Percentiles rank a stretch among this genome's conserved stretches.
These are phyloP conservation scores for Lipomyces yarrowii DNA, from an alignment of 1,139 yeast species.

Conservation along the genomic window DNA sequence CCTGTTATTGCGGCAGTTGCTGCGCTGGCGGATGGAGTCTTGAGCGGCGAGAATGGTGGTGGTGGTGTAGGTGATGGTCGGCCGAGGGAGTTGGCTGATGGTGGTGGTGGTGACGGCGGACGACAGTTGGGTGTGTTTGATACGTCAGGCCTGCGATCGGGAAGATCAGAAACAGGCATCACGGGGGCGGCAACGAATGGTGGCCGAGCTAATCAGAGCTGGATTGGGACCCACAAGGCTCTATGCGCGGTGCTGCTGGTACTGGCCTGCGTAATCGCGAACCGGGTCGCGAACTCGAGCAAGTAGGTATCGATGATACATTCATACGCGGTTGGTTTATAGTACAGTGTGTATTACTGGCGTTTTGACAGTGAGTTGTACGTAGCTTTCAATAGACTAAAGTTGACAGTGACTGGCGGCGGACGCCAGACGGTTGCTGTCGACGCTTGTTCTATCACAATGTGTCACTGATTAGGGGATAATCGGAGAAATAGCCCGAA, in stretches of 20 bases:
- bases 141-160: slow-evolving; percentile 11
- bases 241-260: slow-evolving; percentile 8
- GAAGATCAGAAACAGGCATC: background rate
- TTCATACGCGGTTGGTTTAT: background rate
- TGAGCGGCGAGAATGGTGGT: background rate
- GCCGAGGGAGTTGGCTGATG: background rate
- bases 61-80: background rate
- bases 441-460: background rate
- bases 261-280: slow-evolving; percentile 1
- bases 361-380: background rate
- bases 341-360: background rate
- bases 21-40: background rate
- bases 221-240: slow-evolving; percentile 10
- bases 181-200: background rate
- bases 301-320: background rate
- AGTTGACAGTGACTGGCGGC: background rate
- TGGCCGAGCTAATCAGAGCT: background rate
- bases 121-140: slow-evolving; percentile 15
- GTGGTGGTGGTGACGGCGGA: background rate
- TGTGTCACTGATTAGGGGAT: no score
- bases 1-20: slow-evolving; percentile 1
- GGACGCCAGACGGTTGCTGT: background rate
- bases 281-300: background rate
- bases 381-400: background rate
- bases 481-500: background rate